Percentiles rank a stretch among this genome's conserved stretches.
Conservation (phyloP, 495 filamentous ascomycete genomes). For the Hypoxylon perforatum region DNA sequence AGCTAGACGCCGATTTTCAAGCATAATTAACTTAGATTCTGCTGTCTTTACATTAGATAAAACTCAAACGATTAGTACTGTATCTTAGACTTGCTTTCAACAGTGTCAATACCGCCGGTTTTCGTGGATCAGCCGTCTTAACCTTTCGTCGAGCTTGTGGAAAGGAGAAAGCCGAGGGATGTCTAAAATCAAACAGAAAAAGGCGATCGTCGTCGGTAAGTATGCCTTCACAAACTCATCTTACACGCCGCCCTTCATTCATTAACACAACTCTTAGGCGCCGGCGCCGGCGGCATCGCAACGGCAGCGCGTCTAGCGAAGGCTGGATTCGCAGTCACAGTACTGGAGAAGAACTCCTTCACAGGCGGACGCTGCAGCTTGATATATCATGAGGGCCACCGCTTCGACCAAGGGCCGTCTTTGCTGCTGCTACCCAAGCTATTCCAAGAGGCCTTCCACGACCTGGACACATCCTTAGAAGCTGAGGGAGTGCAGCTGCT, state of each 20-base stretch:
- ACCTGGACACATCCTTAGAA: slow-evolving; percentile 69
- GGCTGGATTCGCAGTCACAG: slow-evolving; percentile 71
- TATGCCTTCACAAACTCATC: background rate
- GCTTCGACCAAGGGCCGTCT: slow-evolving; percentile 79
- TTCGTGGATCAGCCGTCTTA: background rate
- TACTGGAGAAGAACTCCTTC: slow-evolving; percentile 75
- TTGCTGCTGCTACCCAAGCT: slow-evolving; percentile 73
- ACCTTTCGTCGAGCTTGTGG: background rate
- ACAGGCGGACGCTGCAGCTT: slow-evolving; percentile 73
- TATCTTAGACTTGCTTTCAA: background rate
- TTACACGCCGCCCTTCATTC: background rate
- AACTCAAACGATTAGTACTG: background rate
- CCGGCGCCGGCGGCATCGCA: slow-evolving; percentile 74
- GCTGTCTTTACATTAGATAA: background rate
- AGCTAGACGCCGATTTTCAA: background rate
- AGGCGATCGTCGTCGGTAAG: slow-evolving; percentile 61
- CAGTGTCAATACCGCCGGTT: background rate
- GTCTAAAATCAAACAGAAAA: slow-evolving; percentile 43
- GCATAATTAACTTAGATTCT: background rate
- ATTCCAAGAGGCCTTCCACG: slow-evolving; percentile 70
- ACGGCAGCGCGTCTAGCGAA: slow-evolving; percentile 74
- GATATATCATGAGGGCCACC: slow-evolving; percentile 64
- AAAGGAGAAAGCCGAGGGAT: slow-evolving; percentile 2
- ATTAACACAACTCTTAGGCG: slow-evolving; percentile 57
- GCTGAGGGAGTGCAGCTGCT: slow-evolving; percentile 68